These are phyloP conservation scores for Fistulinella staudtii DNA, from an alignment of 1,284 basidiomycete genomes.

Conservation along the genomic window DNA sequence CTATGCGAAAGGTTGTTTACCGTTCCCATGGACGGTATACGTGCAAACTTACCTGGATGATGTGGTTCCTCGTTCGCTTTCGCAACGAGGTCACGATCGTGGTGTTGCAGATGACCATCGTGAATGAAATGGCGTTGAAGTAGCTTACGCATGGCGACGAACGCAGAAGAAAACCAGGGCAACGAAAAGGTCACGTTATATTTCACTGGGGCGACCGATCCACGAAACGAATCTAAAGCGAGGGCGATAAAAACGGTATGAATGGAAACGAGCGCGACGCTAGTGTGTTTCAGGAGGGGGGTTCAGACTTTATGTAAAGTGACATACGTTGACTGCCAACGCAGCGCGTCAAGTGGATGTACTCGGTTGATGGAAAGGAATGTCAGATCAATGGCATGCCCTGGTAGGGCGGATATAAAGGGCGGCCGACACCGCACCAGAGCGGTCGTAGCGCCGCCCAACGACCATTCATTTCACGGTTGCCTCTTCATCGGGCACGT, in stretches of 20 bases:
- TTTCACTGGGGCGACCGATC: too few relatives aligned
- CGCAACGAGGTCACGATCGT: not conserved
- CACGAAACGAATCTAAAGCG: too few relatives aligned
- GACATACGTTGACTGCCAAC: not conserved
- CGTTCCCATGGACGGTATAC: not conserved
- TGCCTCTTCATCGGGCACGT: too few relatives aligned
- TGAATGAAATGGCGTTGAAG: slow-evolving; percentile 1
- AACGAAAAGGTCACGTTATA: not conserved
- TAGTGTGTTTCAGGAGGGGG: too few relatives aligned
- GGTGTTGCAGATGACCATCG: not conserved
- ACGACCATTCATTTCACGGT: not conserved
- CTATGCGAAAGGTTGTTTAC: slow-evolving; percentile 3
- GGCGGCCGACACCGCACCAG: not conserved
- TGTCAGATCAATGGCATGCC: not conserved
- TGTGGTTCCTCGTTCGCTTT: not conserved
- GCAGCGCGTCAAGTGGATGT: not conserved
- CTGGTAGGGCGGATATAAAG: not conserved
- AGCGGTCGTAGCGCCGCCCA: not conserved
- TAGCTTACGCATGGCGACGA: slow-evolving; percentile 3
- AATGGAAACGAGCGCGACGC: too few relatives aligned
- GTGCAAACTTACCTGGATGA: slow-evolving; percentile 13
- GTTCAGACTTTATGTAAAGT: too few relatives aligned
- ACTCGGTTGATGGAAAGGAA: not conserved
- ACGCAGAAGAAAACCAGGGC: not conserved
- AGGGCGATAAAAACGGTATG: too few relatives aligned